A percentile compares a stretch with the other conserved stretches of the same genome.
Conservation (phyloP, 257 asterid genomes). For the Echium plantagineum region DNA sequence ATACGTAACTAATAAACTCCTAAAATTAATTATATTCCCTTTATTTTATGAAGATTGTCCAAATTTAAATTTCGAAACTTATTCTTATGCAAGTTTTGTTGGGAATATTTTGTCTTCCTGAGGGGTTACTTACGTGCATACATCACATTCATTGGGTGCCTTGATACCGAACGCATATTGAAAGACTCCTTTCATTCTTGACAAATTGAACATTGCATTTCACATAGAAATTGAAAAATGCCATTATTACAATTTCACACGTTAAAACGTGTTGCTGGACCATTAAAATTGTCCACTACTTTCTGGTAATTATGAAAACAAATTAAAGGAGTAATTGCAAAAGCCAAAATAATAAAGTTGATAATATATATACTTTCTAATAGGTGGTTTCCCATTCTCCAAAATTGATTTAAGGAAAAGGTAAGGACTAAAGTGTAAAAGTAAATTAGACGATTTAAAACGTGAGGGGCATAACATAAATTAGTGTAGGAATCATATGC, state of each 20-base stretch:
- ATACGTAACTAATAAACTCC: too few relatives aligned
- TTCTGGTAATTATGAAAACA: background rate
- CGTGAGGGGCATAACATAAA: background rate
- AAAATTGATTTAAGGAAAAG: background rate
- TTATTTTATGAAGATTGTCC: too few relatives aligned
- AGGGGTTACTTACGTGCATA: too few relatives aligned
- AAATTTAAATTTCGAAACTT: too few relatives aligned
- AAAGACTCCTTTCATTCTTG: background rate
- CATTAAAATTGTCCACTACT: background rate
- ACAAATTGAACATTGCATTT: too few relatives aligned
- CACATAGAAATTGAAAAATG: background rate
- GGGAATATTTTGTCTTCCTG: too few relatives aligned
- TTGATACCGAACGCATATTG: background rate
- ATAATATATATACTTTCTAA: too few relatives aligned
- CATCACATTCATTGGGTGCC: background rate
- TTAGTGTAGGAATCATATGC: background rate
- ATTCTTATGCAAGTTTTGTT: too few relatives aligned
- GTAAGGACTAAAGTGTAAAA: background rate
- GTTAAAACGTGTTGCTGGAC: too few relatives aligned
- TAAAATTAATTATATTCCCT: too few relatives aligned
- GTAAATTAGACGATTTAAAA: background rate
- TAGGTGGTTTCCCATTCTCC: background rate
- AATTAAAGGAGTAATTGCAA: too few relatives aligned
- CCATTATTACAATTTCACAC: background rate
- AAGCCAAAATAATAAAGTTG: background rate